These are phyloP conservation scores for Trichocladium uniseriatum DNA, from an alignment of 495 filamentous ascomycete species.

Conservation along the genomic window DNA sequence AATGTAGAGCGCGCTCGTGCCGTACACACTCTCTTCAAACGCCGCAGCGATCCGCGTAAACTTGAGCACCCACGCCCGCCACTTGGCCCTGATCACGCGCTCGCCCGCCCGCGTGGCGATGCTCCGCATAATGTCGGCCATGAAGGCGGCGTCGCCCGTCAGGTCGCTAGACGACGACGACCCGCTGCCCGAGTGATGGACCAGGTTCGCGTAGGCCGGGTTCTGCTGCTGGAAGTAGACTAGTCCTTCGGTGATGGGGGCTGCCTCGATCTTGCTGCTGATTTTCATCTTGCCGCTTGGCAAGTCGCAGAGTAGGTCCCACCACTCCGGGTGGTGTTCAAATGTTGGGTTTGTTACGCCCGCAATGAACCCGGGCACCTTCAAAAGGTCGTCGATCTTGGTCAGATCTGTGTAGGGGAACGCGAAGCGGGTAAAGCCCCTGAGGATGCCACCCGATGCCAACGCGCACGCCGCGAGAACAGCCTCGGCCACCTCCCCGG, in stretches of 20 bases:
- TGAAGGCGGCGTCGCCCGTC: conserved; percentile 86
- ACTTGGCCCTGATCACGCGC: conserved; percentile 79
- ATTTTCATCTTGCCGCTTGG: conserved; percentile 91
- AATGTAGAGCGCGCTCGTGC: conserved; percentile 81
- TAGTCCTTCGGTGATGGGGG: conserved; percentile 70
- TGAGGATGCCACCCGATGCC: conserved; percentile 85
- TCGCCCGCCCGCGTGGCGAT: conserved; percentile 84
- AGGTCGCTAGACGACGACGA: conserved; percentile 44
- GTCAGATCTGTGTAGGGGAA: conserved; percentile 98
- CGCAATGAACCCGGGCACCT: conserved; percentile 94
- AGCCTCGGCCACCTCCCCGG: conserved; percentile 88
- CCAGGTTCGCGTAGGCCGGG: conserved; percentile 42
- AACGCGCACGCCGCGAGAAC: conserved; percentile 90
- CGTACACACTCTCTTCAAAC: conserved; percentile 92
- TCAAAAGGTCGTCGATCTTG: conserved; percentile 92
- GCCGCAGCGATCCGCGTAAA: conserved; percentile 88
- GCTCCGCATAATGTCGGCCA: conserved; percentile 71
- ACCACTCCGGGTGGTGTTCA: conserved; percentile 92
- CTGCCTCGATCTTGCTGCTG: conserved; percentile 66
- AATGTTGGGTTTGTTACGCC: conserved; percentile 97
- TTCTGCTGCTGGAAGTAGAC: conserved; percentile 79
- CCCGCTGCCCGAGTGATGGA: conserved; percentile 29
- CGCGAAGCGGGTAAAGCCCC: conserved; percentile 93
- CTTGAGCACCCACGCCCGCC: conserved; percentile 79
- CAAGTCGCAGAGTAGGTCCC: conserved; percentile 93